These are phyloP conservation scores for Sporothrix mexicana DNA, from an alignment of 2,329 filamentous ascomycete genomes.

Conservation along the genomic window DNA sequence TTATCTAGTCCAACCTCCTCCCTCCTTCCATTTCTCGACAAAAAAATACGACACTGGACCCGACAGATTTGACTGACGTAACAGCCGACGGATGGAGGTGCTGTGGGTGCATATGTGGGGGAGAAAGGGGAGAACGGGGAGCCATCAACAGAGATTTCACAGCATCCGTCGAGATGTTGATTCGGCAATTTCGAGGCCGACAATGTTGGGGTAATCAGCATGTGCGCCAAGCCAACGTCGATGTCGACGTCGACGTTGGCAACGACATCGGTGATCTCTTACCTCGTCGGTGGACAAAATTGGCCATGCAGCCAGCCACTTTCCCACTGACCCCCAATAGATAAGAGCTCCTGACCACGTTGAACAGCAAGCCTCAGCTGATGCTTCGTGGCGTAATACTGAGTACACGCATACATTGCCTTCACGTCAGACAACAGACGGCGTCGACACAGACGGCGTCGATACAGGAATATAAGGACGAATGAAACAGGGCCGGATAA, in stretches of 20 bases:
- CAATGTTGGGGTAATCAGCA: neutral
- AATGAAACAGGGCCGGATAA: neutral
- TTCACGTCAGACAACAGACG: slow-evolving; percentile 6
- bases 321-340: neutral
- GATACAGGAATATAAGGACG: neutral
- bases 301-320: neutral
- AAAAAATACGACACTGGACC: neutral
- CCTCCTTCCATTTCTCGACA: neutral
- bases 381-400: no score
- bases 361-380: neutral
- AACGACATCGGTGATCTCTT: neutral
- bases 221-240: neutral
- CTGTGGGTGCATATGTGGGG: slow-evolving; percentile 1
- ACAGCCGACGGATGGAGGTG: slow-evolving; percentile 4
- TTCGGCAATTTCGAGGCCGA: no score
- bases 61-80: neutral
- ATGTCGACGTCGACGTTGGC: neutral
- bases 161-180: neutral
- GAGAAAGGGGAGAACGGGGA: neutral
- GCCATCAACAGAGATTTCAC: neutral
- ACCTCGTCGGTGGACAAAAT: neutral
- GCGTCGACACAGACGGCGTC: slow-evolving; percentile 12
- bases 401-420: neutral
- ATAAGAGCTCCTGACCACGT: slow-evolving; percentile 14
- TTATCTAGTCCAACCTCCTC: neutral